Conservation (phyloP, 169 alveolate genomes). For the Blepharisma undulans region DNA sequence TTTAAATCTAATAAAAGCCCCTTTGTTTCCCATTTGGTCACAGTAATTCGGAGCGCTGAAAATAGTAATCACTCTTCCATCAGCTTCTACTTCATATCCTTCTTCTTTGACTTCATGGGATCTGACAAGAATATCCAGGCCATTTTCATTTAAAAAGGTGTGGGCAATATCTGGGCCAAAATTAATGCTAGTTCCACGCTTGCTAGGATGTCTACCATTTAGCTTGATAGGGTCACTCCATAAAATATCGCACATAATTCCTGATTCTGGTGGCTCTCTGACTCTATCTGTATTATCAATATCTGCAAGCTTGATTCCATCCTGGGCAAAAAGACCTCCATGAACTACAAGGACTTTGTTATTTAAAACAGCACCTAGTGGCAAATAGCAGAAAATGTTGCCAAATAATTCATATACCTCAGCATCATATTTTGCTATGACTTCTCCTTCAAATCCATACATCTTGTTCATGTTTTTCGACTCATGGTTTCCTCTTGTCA, state of each 20-base stretch:
- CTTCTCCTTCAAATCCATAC: constrained; percentile 99
- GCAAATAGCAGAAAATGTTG: constrained; percentile 95
- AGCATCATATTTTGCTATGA: constrained; percentile 94
- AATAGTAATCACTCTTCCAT: constrained; percentile 95
- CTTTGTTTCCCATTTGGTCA: constrained; percentile 99
- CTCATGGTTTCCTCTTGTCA: constrained; percentile 99
- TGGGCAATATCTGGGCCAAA: constrained; percentile 98
- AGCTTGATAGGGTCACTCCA: constrained; percentile 98
- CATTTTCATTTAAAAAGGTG: constrained; percentile 91
- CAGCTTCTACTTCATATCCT: constrained; percentile 97
- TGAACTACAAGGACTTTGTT: constrained; percentile 95
- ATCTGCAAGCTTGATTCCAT: constrained; percentile 93
- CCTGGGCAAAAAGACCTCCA: constrained; percentile 96
- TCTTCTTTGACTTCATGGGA: constrained; percentile 98
- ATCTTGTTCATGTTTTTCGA: constrained; percentile 95
- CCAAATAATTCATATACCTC: constrained; percentile 92
- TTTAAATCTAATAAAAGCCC: constrained; percentile 90
- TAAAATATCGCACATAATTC: constrained; percentile 93
- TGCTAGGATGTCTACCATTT: constrained; percentile 95
- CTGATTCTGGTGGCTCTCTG: constrained; percentile 96
- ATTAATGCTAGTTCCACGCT: constrained; percentile 96
- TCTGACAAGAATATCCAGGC: constrained; percentile 91
- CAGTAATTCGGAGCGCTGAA: constrained; percentile 99
- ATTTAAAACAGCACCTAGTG: constrained; percentile 96
- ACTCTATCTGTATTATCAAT: constrained; percentile 91